phyloP scores from a whole-genome alignment of 2,329 filamentous ascomycete species.

The Ceratocystis cubensis region DNA sequence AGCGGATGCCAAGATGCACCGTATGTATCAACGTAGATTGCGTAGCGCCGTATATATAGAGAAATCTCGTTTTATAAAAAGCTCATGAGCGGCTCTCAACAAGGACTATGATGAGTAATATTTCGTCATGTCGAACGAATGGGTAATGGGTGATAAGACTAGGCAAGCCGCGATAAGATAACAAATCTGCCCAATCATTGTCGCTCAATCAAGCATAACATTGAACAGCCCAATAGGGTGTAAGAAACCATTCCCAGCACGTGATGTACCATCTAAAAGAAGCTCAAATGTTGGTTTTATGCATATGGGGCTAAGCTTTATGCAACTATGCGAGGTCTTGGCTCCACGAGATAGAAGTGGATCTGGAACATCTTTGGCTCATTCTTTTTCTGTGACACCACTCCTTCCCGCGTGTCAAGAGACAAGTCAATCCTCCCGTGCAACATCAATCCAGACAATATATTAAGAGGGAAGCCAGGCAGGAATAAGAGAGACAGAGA shows the following conservation, averaged over 20 bases:
- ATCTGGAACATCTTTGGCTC: not conserved
- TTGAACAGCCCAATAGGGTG: not conserved
- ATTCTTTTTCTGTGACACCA: not conserved
- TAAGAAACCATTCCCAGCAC: not conserved
- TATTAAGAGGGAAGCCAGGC: not conserved
- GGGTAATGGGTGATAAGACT: too few relatives aligned
- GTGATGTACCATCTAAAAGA: not conserved
- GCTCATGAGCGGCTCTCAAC: too few relatives aligned
- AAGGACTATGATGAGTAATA: not conserved
- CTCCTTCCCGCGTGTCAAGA: not conserved
- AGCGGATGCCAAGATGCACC: not conserved
- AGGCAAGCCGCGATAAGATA: not conserved
- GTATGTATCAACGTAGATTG: too few relatives aligned
- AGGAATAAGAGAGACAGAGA: not conserved
- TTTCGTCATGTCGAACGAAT: not conserved
- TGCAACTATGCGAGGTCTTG: not conserved
- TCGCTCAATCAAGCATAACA: not conserved
- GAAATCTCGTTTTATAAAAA: too few relatives aligned
- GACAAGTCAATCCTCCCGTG: not conserved
- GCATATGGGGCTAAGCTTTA: not conserved
- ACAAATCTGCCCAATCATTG: not conserved
- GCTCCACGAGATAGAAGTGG: not conserved
- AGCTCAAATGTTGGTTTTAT: not conserved
- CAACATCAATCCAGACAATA: not conserved
- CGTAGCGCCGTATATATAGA: too few relatives aligned